Conservation (phyloP, 352 stramenopile genomes). For the Globisporangium solare region DNA sequence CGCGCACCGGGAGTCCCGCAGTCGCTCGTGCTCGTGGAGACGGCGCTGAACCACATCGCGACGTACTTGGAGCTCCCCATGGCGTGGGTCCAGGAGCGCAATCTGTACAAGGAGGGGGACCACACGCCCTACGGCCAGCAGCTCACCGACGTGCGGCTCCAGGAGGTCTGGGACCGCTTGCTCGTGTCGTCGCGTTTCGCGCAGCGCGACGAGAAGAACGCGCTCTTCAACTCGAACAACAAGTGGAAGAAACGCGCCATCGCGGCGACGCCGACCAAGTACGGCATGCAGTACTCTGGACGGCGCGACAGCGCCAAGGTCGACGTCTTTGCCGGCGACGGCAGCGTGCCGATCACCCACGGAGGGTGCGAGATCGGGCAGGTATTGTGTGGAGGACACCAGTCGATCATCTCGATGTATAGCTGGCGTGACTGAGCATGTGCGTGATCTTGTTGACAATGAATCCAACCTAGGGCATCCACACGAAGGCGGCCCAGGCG, state of each 20-base stretch:
- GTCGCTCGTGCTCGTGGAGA: constrained; percentile 88
- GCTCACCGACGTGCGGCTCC: constrained; percentile 90
- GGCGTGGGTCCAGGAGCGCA: constrained; percentile 74
- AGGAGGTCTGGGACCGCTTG: constrained; percentile 74
- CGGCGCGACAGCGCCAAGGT: constrained; percentile 31
- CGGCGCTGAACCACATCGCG: constrained; percentile 94
- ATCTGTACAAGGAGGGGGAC: constrained; percentile 92
- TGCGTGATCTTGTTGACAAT: neutral
- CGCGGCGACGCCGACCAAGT: constrained; percentile 85
- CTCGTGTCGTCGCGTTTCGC: constrained; percentile 67
- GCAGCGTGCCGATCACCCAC: constrained; percentile 95
- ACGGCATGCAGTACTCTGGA: constrained; percentile 94
- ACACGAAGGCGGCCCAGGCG: constrained; percentile 59
- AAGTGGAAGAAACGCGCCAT: constrained; percentile 91
- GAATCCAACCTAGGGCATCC: constrained; percentile 31
- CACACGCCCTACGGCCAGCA: constrained; percentile 91
- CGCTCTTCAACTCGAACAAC: constrained; percentile 90
- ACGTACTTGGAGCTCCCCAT: constrained; percentile 61
- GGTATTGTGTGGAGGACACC: constrained; percentile 28
- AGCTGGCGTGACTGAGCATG: neutral
- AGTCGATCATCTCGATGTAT: too few species aligned
- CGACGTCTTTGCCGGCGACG: constrained; percentile 62
- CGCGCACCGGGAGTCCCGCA: constrained; percentile 94
- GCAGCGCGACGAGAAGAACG: constrained; percentile 58
- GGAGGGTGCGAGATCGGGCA: constrained; percentile 97